Evolutionary conservation across 23 red algal species (phyloP), one percentile per base, ranked within the genome.

Genomic region (Agarophyton chilense): DNA sequence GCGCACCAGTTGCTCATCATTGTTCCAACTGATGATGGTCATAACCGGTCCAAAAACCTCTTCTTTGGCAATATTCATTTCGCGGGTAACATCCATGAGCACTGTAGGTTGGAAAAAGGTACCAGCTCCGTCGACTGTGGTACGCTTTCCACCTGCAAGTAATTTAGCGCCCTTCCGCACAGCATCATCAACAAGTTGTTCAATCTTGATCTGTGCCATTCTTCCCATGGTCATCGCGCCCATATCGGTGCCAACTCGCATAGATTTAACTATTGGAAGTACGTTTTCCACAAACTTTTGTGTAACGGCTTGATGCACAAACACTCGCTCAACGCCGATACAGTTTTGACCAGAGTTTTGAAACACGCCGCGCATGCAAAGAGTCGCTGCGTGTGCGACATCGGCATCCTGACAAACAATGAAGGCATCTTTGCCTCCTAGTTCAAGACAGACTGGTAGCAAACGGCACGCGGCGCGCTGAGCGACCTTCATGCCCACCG

Each of bases 281-380:
- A 92, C 42, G 40, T 26, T 46, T 10, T 29, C 55, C 18, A 91
- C 39, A 71, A 98, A 89, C 19, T 90, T 66, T n/a, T 91, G 82
- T 50, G 78, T 82, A 19, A 90, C 53, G 4, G 41, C 47, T 34
- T 77, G 52, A 81, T 98, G 92, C 14, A 98, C 89, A 82, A 85
- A 95, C 31, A 98, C 90, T 52, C 96, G 79, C 65, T 98, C 96
- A 44, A 98, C 65, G 42, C 93, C 96, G n/a, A 98, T 92, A 32
- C 96, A 98, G 55, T 98, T 98, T 55, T 98, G 96, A 17, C 96
- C 96, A 32, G 92, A 80, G 74, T 98, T 98, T 74, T 98, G 96
- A 80, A 95, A 95, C 17, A 95, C 92, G 13, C 93, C 96, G 33
- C 96, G 86, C 93, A 98, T 66, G 44, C 84, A 74, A 44, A 98